Evolutionary conservation across 805 yeast species (phyloP).

Genomic region (Pichia manshurica): DNA sequence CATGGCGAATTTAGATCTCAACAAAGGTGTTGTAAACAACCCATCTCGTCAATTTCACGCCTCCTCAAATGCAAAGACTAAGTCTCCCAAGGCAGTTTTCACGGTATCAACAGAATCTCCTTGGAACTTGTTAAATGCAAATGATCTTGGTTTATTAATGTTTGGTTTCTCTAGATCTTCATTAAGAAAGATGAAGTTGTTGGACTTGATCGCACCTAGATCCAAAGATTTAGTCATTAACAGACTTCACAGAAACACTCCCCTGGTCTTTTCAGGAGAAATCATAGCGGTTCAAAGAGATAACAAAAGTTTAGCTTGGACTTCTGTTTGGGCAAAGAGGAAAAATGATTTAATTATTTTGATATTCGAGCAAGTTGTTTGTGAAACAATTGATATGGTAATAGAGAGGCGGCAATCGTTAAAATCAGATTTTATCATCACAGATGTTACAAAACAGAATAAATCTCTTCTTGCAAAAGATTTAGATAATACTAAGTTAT

Average conservation of each 20-base stretch:
- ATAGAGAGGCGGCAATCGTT: constrained; percentile 34
- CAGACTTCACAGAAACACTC: constrained; percentile 39
- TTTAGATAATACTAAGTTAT: constrained; percentile 13
- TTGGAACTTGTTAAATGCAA: constrained; percentile 77
- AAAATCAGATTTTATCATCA: constrained; percentile 12
- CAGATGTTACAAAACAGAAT: constrained; percentile 9
- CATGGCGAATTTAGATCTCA: not conserved
- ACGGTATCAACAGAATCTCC: constrained; percentile 72
- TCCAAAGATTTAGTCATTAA: constrained; percentile 64
- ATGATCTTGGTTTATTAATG: constrained; percentile 82
- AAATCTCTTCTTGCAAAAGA: constrained; percentile 20
- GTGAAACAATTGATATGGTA: constrained; percentile 56
- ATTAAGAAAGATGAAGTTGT: constrained; percentile 54
- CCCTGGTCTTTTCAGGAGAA: constrained; percentile 73
- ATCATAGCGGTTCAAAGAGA: constrained; percentile 72
- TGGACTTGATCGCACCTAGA: constrained; percentile 75
- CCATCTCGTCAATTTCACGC: constrained; percentile 43
- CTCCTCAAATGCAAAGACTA: constrained; percentile 61
- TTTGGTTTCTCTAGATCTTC: constrained; percentile 73
- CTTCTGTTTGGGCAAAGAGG: constrained; percentile 85
- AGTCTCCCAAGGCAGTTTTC: constrained; percentile 75
- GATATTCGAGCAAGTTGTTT: constrained; percentile 81
- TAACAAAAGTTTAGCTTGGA: constrained; percentile 66
- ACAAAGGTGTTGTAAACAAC: constrained; percentile 18
- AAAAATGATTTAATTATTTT: constrained; percentile 67